Evolutionary conservation across 352 stramenopile genomes (phyloP).

Genomic region (Blastocystis hominis): DNA sequence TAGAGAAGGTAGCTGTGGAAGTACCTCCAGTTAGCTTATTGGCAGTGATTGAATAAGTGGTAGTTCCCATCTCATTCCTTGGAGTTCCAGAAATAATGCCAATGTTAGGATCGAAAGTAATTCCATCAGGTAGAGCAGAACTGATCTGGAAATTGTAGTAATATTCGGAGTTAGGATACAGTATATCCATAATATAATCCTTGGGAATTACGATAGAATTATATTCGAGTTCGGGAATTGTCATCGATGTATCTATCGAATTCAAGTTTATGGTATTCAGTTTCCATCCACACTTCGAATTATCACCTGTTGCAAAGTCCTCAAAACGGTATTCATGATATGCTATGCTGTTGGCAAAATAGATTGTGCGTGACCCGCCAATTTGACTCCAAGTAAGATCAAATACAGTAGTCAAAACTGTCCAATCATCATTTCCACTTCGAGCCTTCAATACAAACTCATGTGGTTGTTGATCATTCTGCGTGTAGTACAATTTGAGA

Average conservation of each 20-base stretch:
- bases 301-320: background rate
- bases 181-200: background rate
- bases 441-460: background rate
- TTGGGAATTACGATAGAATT: background rate
- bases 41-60: background rate
- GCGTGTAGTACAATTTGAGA: constrained; percentile 8
- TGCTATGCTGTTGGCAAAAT: background rate
- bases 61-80: too few species aligned
- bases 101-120: background rate
- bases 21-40: background rate
- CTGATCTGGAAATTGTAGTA: background rate
- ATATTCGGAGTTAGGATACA: too few species aligned
- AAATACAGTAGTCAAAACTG: background rate
- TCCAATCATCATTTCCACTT: background rate
- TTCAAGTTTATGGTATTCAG: background rate
- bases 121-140: background rate
- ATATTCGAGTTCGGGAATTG: background rate
- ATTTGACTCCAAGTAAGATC: background rate
- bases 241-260: background rate
- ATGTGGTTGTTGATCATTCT: background rate
- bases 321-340: constrained; percentile 8
- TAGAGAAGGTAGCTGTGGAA: background rate
- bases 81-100: background rate
- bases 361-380: background rate
- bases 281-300: background rate